Evolutionary conservation across 768 basidiomycete species (phyloP), one percentile per base, ranked within the genome.

Genomic region (Leccinum disarticulatum): DNA sequence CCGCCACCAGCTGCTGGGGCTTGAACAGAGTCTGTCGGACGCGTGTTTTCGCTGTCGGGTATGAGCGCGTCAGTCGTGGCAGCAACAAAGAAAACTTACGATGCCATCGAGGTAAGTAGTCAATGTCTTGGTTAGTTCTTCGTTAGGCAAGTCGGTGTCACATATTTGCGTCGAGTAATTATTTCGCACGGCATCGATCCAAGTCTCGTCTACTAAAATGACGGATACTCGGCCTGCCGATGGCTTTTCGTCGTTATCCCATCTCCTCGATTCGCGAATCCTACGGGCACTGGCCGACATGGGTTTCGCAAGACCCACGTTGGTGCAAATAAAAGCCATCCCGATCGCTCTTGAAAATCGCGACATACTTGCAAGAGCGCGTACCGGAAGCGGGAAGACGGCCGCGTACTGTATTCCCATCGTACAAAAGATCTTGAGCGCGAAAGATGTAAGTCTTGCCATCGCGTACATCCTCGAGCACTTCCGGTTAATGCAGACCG

Each of bases 381-480:
- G 93, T 33, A 99, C 97, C 3, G 97, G 97, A 17, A 95, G 92
- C 58, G 97, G 97, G 27, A 99, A 99, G 78, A 99, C 97, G 0
- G 93, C 91, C 4, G 94, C 97, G 3, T 99, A 99, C 72, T 93
- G 91, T 66, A 81, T 98, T 10, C 97, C 97, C 0, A 76, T 95
- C 27, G 79, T 93, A 0, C 95, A 98, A 72, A 95, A 93, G 73
- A 87, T 98, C 25, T 69, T 98, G 56, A 84, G 80, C 61, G 82
- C 84, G 3, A 95, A 95, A 83, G 79, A 77, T 71, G 93, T 93
- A 73, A 74, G 88, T 81, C 60, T 47, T 15, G 14, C 13, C 25
- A 25, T 41, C 54, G 1, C 56, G 19, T 31, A 31, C 17, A 43
- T 58, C 25, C 30, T 19, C 31, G 14, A 17, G 52, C 15, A 6